A percentile compares a stretch with the other conserved stretches of the same genome.
Conservation (phyloP, 2,329 filamentous ascomycete species). For the Trichoderma harzianum region DNA sequence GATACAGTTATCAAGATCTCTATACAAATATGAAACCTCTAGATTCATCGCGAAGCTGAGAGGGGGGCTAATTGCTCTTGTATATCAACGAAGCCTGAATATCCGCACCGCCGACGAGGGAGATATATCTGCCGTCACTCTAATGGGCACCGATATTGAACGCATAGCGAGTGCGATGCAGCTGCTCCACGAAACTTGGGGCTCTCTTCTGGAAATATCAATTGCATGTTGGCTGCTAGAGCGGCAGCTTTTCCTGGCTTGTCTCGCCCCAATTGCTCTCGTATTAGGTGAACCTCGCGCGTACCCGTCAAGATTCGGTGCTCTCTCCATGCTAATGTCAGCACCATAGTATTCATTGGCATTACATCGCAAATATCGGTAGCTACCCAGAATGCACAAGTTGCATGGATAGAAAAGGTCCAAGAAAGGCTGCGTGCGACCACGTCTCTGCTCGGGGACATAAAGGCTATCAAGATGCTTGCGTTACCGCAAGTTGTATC, state of each 20-base stretch:
- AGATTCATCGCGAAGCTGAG: slow-evolving; percentile 26
- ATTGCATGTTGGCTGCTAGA: slow-evolving; percentile 31
- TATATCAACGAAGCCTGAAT: slow-evolving; percentile 26
- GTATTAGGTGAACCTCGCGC: slow-evolving; percentile 12
- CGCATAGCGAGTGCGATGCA: slow-evolving; percentile 27
- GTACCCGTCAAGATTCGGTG: neutral
- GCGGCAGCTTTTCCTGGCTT: slow-evolving; percentile 29
- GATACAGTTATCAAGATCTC: slow-evolving; percentile 21
- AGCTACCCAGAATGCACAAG: slow-evolving; percentile 25
- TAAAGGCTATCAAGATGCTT: slow-evolving; percentile 46
- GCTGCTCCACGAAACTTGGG: slow-evolving; percentile 31
- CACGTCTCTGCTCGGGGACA: slow-evolving; percentile 39
- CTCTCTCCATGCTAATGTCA: neutral
- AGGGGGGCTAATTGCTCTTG: slow-evolving; percentile 25
- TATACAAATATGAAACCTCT: slow-evolving; percentile 26
- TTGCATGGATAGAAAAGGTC: slow-evolving; percentile 41
- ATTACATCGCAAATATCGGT: slow-evolving; percentile 21
- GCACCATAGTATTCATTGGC: slow-evolving; percentile 22
- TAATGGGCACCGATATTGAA: slow-evolving; percentile 36
- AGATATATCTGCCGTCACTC: slow-evolving; percentile 28
- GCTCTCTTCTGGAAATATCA: slow-evolving; percentile 26
- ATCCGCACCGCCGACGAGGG: slow-evolving; percentile 24
- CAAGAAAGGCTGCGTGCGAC: slow-evolving; percentile 42
- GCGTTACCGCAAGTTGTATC: slow-evolving; percentile 30
- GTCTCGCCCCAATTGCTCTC: slow-evolving; percentile 27